Evolutionary conservation across 176 grass and related monocot species (phyloP).

Genomic region (Phoenix roebelenii): DNA sequence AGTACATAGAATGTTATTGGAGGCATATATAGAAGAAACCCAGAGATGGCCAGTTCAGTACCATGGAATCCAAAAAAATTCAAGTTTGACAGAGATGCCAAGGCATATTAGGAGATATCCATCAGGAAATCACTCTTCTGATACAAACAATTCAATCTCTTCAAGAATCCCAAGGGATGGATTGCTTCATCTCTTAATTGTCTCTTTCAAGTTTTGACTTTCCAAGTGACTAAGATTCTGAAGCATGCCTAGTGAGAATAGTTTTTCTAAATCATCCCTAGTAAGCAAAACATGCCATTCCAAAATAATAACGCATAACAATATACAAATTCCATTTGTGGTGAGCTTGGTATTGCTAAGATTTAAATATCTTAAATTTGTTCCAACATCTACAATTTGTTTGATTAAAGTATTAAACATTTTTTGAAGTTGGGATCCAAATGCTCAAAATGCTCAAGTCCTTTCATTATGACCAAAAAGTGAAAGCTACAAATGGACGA

Average conservation of each 20-base stretch:
- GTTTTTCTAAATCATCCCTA: constrained; percentile 15
- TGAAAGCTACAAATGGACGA: constrained; percentile 40
- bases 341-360: constrained; percentile 48
- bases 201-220: constrained; percentile 62
- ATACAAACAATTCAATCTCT: constrained; percentile 53
- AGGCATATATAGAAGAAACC: constrained; percentile 52
- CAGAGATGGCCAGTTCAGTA: constrained; percentile 56
- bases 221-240: constrained; percentile 46
- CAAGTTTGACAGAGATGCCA: constrained; percentile 39
- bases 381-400: constrained; percentile 52
- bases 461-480: constrained; percentile 46
- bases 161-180: constrained; percentile 36
- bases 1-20: constrained; percentile 34
- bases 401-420: constrained; percentile 46
- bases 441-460: constrained; percentile 55
- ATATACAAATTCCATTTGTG: constrained; percentile 36
- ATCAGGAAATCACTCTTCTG: constrained; percentile 71
- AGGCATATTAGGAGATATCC: constrained; percentile 41
- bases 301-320: not conserved
- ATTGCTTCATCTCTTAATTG: constrained; percentile 47
- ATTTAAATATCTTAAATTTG: constrained; percentile 59
- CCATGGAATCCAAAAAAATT: constrained; percentile 56
- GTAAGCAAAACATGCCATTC: constrained; percentile 41
- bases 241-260: constrained; percentile 39
- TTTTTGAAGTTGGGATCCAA: constrained; percentile 46